phyloP scores from a whole-genome alignment of 2,329 filamentous ascomycete species.

The Coniochaeta prunicola region DNA sequence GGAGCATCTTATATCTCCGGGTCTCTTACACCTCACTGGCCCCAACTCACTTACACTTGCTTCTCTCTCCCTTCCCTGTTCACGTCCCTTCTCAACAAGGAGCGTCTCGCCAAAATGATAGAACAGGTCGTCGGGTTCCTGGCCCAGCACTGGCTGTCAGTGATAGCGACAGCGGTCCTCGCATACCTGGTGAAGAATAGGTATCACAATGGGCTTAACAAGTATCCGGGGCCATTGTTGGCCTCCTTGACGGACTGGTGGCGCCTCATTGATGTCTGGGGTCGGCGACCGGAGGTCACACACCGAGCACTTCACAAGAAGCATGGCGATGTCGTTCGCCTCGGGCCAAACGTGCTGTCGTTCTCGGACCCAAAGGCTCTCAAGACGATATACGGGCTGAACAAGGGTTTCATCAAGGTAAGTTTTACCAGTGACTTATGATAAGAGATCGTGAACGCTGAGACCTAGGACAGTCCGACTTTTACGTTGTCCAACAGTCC shows the following conservation, averaged over 20 bases:
- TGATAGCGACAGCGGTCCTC: slow-evolving; percentile 21
- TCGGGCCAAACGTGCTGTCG: slow-evolving; percentile 67
- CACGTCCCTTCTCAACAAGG: slow-evolving; percentile 2
- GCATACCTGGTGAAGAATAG: slow-evolving; percentile 40
- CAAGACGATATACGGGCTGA: slow-evolving; percentile 72
- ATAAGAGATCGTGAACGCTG: background rate
- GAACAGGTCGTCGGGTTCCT: slow-evolving; percentile 27
- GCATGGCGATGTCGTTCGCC: slow-evolving; percentile 65
- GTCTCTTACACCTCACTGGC: background rate
- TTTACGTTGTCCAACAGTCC: slow-evolving; percentile 73
- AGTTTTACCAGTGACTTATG: background rate
- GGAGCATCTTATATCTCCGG: background rate
- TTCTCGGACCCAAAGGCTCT: slow-evolving; percentile 68
- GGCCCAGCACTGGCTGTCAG: slow-evolving; percentile 34
- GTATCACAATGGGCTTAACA: slow-evolving; percentile 53
- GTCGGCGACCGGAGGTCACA: slow-evolving; percentile 58
- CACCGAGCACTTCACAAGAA: slow-evolving; percentile 62
- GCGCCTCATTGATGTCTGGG: slow-evolving; percentile 63
- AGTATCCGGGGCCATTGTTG: slow-evolving; percentile 64
- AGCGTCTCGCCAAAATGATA: slow-evolving; percentile 12
- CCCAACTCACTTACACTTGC: background rate
- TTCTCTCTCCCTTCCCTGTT: background rate
- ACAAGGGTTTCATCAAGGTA: slow-evolving; percentile 75
- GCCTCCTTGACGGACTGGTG: slow-evolving; percentile 67
- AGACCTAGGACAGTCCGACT: slow-evolving; percentile 52